Evolutionary conservation across 768 basidiomycete species (phyloP), one percentile per base, ranked within the genome.

Genomic region (Panus rudis): DNA sequence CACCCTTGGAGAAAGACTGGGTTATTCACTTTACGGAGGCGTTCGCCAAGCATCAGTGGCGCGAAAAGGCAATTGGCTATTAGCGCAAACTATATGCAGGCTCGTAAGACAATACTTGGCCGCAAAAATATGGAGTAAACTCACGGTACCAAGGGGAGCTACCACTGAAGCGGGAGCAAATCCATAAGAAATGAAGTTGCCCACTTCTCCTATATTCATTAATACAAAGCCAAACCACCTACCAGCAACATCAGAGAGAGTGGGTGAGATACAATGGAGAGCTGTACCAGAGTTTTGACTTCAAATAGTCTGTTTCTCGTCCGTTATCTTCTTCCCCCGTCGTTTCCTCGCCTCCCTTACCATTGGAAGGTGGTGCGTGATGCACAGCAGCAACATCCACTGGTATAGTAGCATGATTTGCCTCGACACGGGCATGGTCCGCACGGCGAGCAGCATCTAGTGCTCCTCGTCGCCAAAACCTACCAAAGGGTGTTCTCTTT

Each of bases 21-120:
- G 33, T n/a, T 28, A 51, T 63, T 60, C 58, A 83, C 82, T 64
- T 74, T 83, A 26, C 84, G 81, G 58, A 99, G 93, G 4, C 74
- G 75, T 64, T 98, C 90, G 7, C 78, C 71, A 8, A 91, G 72
- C 56, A 97, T 75, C 3, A 91, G 53, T 13, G 94, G 94, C 1
- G 93, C 91, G 50, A 97, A 92, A 30, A 92, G 71, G 56, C 92
- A 97, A 60, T 98, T 98, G 12, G 94, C 90, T 46, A 94, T 81
- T n/a, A 97, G 70, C 2, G 92, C 91, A 61, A 91, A 86, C 81
- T 91, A 42, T 13, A 38, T 14, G 4, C 34, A 47, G 19, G 43
- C 21, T n/a, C 39, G 37, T 16, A 20, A 22, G 41, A 27, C 40
- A 37, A 56, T 41, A 47, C 26, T 17, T n/a, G n/a, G n/a, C n/a